A percentile compares a stretch with the other conserved stretches of the same genome.
phyloP scores from a whole-genome alignment of 2,329 filamentous ascomycete genomes.

The Endocalyx cinctus region DNA sequence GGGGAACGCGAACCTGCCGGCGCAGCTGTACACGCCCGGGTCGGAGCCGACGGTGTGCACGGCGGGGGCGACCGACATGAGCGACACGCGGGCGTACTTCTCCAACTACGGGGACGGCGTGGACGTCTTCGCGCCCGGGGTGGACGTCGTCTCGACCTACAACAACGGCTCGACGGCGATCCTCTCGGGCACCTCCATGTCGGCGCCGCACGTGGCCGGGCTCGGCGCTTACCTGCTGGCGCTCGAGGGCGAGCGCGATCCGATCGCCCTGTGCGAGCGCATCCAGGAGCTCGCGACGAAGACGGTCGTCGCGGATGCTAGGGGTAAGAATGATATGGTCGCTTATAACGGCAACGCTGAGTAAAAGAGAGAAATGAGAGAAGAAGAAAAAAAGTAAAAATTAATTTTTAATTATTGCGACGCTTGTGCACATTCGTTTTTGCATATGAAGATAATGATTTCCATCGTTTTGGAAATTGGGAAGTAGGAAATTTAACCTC shows the following conservation, averaged over 20 bases:
- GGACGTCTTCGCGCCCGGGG: conserved; percentile 39
- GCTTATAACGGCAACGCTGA: conserved; percentile 17
- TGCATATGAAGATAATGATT: too few relatives aligned
- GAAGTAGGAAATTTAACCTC: too few relatives aligned
- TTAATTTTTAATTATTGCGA: too few relatives aligned
- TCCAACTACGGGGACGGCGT: conserved; percentile 30
- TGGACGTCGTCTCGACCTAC: conserved; percentile 34
- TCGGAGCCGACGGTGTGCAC: conserved; percentile 29
- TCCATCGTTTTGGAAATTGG: too few relatives aligned
- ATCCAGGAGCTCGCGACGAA: conserved; percentile 20
- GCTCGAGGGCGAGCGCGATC: conserved; percentile 36
- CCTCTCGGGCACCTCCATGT: conserved; percentile 43
- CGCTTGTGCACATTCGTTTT: too few relatives aligned
- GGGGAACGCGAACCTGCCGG: conserved; percentile 33
- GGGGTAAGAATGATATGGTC: conserved; percentile 17
- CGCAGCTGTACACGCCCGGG: conserved; percentile 20
- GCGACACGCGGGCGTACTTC: conserved; percentile 22
- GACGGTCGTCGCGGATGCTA: conserved; percentile 12
- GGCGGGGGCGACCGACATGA: conserved; percentile 24
- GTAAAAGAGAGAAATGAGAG: background rate
- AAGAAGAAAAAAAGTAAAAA: background rate
- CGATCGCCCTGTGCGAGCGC: conserved; percentile 16
- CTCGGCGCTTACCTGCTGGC: conserved; percentile 41
- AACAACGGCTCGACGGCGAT: conserved; percentile 30
- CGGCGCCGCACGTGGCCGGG: conserved; percentile 37